Base-by-base conservation (phyloP, 2,329 filamentous ascomycete species). In the Chalara sp. region DNA sequence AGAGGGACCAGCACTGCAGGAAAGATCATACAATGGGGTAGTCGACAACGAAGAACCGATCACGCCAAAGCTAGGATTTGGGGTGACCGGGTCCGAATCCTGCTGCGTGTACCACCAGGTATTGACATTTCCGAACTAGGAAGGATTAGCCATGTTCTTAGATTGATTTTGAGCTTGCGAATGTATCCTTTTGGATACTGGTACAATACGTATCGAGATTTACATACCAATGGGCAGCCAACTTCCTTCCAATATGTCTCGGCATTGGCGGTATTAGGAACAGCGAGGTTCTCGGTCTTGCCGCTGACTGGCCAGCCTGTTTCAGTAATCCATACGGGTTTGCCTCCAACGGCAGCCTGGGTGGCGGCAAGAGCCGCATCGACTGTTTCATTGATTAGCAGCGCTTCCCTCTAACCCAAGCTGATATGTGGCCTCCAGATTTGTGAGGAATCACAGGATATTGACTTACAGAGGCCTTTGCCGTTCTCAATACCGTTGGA, bases 291-390 rank as follows among this genome's bases (percentile, higher is more conserved):
- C 55, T 77, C 70, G 1, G 72, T 76, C 57, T 78, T 71, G 50
- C 89, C 90, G 61, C 76, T 81, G 48, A 90, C 81, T 46, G 90
- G 89, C 81, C 87, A 93, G 57, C 90, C 90, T 12, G 89, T 93
- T 76, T 95, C 89, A 31, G 89, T 93, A 56, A 95, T 78, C 87
- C 87, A 93, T 60, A 95, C 79, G 13, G 79, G 74, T 76, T 90
- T 92, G 64, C 79, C 80, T 35, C 76, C 72, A 35, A 80, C 76
- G 43, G 74, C 83, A 12, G 65, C 69, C 55, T 77, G 68, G 33
- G 86, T 87, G 53, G 76, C 74, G 46, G 75, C 69, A 39, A 86
- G 73, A 12, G 88, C 83, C 11, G 78, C 74, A 63, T 83, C 73
- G 74, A 95, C 21, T 21, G 21, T 21, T 21, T 21, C 21, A 21